Conservation (phyloP, 169 alveolate genomes). For the Babesia gibsoni region DNA sequence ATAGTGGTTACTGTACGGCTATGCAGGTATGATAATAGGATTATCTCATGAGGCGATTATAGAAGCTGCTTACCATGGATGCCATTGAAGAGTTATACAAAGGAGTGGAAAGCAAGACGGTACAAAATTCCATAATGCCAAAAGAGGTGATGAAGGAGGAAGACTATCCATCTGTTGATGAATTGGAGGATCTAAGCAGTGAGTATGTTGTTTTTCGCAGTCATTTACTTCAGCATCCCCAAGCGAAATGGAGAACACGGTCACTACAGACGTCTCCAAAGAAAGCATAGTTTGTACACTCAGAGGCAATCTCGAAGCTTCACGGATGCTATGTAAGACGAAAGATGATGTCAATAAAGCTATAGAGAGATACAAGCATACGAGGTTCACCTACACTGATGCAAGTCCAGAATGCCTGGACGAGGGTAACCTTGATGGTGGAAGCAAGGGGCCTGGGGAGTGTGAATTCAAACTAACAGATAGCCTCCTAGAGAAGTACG, state of each 20-base stretch:
- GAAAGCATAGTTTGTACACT: background rate
- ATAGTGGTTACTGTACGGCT: background rate
- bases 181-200: background rate
- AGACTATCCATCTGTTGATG: background rate
- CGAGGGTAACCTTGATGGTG: no score
- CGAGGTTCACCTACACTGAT: background rate
- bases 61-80: slow-evolving; percentile 15
- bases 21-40: background rate
- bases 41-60: background rate
- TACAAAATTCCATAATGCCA: background rate
- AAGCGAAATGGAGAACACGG: background rate
- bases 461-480: background rate
- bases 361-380: background rate
- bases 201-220: background rate
- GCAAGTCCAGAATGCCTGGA: no score
- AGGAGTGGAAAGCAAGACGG: background rate
- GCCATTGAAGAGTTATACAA: background rate
- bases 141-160: background rate
- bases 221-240: background rate
- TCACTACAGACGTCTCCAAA: background rate
- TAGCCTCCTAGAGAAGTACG: background rate
- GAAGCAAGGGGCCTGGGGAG: background rate
- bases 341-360: background rate
- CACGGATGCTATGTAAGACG: background rate
- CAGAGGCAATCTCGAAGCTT: background rate